Conservation (phyloP, 305 asterid genomes). For the Solanum hybrid region DNA sequence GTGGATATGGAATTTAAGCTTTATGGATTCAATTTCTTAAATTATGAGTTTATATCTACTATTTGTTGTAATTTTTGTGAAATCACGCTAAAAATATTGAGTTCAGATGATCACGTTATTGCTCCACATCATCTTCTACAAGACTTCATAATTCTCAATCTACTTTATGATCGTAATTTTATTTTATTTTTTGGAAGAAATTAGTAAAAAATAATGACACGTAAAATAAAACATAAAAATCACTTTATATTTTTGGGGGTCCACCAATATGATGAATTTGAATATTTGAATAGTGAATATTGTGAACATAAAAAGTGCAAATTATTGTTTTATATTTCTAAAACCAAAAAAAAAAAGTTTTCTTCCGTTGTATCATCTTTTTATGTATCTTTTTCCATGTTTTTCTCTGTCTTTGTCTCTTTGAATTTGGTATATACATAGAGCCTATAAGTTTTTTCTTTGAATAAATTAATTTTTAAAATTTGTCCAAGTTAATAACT, state of each 20-base stretch:
- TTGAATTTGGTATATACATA: not conserved
- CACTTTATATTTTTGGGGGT: not conserved
- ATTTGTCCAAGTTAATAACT: not conserved
- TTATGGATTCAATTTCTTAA: not conserved
- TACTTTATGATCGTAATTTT: not conserved
- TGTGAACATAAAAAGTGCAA: not conserved
- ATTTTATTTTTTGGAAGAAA: not conserved
- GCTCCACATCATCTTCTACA: fast-evolving
- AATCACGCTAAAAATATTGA: no score
- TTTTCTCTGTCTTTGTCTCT: not conserved
- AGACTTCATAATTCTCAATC: not conserved
- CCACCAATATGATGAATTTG: not conserved
- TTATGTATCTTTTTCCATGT: not conserved
- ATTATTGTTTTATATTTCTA: not conserved
- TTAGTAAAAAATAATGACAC: not conserved
- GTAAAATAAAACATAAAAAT: not conserved
- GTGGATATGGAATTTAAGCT: fast-evolving
- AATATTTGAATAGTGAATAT: not conserved
- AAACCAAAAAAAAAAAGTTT: not conserved
- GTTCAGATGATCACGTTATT: not conserved
- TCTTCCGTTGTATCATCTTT: constrained; percentile 5
- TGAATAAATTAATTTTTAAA: not conserved
- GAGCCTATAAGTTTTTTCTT: not conserved
- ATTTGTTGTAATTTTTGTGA: not conserved
- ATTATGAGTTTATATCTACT: not conserved